Base-by-base conservation (phyloP, 371 early-diverging fungal genomes). In the Rhizopus delemar region DNA sequence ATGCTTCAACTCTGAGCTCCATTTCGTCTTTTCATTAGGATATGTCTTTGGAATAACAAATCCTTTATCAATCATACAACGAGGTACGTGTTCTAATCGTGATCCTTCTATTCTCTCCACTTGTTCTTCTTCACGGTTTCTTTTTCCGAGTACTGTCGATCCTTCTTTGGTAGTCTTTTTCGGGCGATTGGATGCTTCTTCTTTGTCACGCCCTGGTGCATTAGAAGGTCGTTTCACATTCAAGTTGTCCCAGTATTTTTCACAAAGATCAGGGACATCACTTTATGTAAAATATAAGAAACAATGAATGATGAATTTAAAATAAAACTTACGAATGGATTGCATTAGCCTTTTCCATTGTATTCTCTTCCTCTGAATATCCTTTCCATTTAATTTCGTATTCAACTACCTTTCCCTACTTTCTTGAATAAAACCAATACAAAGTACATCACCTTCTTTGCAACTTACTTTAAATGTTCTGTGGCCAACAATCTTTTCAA, bases 211-310 rank as follows among this genome's bases (percentile, higher is more conserved):
- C 9, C 46, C 50, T 12, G 58, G 60, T 12, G 49, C 63, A 41
- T 71, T 71, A 2, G 32, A 22, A 3, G 66, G 69, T 45, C 60
- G 38, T 16, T 48, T 31, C 0, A 41, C 28, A 9, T 39, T 35
- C 8, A 33, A 16, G 3, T 29, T 46, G 16, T 57, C 48, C 75
- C 75, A 74, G 52, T 74, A 74, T 11, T 57, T 53, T 31, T 33
- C 38, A 34, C 71, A 71, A 16, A 74, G 35, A 2, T 69, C 64
- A 35, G 63, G 59, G 6, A 66, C 69, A 55, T 69, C 70, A 49
- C 70, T 74, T 34, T 45, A 48, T 43, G 28, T 46, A 39, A 35
- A 8, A 46, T 13, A 57, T 3, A 8, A 33, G 22, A 15, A 35
- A 51, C 2, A 31, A 50, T 28, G 29, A 49, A 28, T 13, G 51